These are phyloP conservation scores for Saccharomycopsis microspora DNA, from an alignment of 805 yeast genomes.

Conservation along the genomic window DNA sequence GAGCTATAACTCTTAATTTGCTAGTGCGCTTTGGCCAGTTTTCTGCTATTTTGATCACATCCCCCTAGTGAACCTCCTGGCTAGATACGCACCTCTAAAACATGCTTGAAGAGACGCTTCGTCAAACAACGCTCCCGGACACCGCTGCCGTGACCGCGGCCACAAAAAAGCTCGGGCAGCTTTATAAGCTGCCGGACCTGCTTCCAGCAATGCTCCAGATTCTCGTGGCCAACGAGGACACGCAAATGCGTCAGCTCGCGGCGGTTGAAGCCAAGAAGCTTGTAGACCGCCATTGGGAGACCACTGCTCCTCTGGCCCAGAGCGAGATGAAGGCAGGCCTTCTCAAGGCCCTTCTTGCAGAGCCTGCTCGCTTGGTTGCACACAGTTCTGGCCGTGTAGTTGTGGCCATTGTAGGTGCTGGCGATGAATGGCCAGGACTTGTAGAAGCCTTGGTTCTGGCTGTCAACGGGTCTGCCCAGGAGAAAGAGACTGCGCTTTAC, in stretches of 20 bases:
- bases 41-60: too few species aligned
- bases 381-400: conserved; percentile 86
- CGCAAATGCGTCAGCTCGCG: conserved; percentile 79
- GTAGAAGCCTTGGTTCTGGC: conserved; percentile 61
- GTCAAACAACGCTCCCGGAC: conserved; percentile 72
- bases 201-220: conserved; percentile 79
- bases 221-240: conserved; percentile 56
- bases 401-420: conserved; percentile 70
- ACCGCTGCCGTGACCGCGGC: conserved; percentile 76
- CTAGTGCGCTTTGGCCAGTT: too few species aligned
- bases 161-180: conserved; percentile 58
- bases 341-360: conserved; percentile 55
- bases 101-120: conserved; percentile 62
- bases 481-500: conserved; percentile 74
- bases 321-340: conserved; percentile 56
- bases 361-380: conserved; percentile 57
- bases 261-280: conserved; percentile 93
- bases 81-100: too few species aligned
- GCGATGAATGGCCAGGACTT: conserved; percentile 60
- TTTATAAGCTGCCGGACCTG: conserved; percentile 58
- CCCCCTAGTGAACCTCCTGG: too few species aligned
- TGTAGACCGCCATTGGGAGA: conserved; percentile 58
- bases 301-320: conserved; percentile 34
- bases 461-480: conserved; percentile 35
- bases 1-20: too few species aligned